phyloP scores from a whole-genome alignment of 2,329 filamentous ascomycete genomes.

The Trematosphaeria pertusa region DNA sequence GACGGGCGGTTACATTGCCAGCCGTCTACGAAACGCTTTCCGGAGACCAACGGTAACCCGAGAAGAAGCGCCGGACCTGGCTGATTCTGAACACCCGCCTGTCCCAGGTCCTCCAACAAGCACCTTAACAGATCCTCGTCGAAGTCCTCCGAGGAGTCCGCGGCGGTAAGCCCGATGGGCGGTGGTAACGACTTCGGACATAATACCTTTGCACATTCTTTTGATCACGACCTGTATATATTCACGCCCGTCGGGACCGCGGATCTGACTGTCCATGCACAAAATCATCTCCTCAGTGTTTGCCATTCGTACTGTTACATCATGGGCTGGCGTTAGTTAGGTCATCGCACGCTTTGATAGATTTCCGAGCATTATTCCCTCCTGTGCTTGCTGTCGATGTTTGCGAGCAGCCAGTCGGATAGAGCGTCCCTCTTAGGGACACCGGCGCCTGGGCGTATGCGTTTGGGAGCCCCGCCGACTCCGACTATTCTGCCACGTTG shows the following conservation, averaged over 20 bases:
- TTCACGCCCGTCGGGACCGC: conserved; percentile 24
- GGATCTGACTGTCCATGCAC: conserved; percentile 26
- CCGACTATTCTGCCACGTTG: too few species aligned
- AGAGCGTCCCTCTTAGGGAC: too few species aligned
- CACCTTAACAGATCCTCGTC: conserved; percentile 23
- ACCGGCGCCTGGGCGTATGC: too few species aligned
- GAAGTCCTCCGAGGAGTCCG: conserved; percentile 31
- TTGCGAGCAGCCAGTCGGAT: too few species aligned
- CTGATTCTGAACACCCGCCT: conserved; percentile 21
- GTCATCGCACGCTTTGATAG: conserved; percentile 7
- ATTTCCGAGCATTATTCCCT: conserved; percentile 19
- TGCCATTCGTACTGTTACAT: conserved; percentile 17
- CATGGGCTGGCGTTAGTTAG: conserved; percentile 31
- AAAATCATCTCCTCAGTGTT: conserved; percentile 24
- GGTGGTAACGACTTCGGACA: conserved; percentile 18
- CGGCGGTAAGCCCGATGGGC: conserved; percentile 7
- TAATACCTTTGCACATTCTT: conserved; percentile 25
- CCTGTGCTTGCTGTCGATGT: too few species aligned
- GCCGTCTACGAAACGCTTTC: conserved; percentile 40
- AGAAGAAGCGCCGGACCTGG: conserved; percentile 38
- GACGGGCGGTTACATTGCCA: conserved; percentile 17
- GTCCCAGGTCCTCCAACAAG: conserved; percentile 19
- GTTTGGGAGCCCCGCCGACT: too few species aligned
- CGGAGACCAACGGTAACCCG: conserved; percentile 40
- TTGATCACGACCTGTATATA: conserved; percentile 40